A percentile compares a stretch with the other conserved stretches of the same genome.
These are phyloP conservation scores for Thalassiosira exigua DNA, from an alignment of 352 stramenopile species.

Conservation along the genomic window DNA sequence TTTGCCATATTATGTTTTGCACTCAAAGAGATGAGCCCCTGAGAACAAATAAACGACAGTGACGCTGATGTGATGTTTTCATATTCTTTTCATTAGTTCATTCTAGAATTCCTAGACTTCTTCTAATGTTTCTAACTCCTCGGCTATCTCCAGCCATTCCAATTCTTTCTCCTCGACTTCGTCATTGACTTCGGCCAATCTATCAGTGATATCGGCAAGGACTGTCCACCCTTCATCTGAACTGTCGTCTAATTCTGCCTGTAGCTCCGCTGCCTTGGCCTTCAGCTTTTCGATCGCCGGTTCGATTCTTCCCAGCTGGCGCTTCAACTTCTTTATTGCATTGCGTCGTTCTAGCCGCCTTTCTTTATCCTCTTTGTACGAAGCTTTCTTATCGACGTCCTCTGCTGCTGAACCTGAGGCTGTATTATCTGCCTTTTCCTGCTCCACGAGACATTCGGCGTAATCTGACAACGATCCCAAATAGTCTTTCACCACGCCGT, in stretches of 20 bases:
- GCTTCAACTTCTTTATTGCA: conserved; percentile 72
- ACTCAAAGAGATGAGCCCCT: too few relatives aligned
- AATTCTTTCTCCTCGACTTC: conserved; percentile 83
- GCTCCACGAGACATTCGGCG: conserved; percentile 75
- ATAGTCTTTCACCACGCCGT: conserved; percentile 84
- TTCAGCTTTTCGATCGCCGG: conserved; percentile 74
- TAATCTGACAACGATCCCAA: conserved; percentile 81
- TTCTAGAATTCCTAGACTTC: too few relatives aligned
- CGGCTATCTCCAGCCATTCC: conserved; percentile 79
- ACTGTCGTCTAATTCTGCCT: conserved; percentile 67
- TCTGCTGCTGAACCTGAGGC: background rate
- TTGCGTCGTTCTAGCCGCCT: conserved; percentile 69
- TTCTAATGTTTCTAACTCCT: conserved; percentile 69
- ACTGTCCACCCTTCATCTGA: conserved; percentile 76
- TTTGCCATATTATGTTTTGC: too few relatives aligned
- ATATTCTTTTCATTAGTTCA: too few relatives aligned
- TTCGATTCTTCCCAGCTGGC: conserved; percentile 75
- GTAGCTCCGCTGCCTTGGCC: conserved; percentile 44
- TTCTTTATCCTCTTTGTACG: conserved; percentile 78
- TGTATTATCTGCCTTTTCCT: conserved; percentile 54
- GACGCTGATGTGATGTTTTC: too few relatives aligned
- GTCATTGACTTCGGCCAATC: conserved; percentile 67
- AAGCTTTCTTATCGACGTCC: conserved; percentile 52
- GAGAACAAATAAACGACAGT: too few relatives aligned
- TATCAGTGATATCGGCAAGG: conserved; percentile 72